A percentile compares a stretch with the other conserved stretches of the same genome.
Conservation (phyloP, 1,139 yeast species). For the Candida glucosophila region DNA sequence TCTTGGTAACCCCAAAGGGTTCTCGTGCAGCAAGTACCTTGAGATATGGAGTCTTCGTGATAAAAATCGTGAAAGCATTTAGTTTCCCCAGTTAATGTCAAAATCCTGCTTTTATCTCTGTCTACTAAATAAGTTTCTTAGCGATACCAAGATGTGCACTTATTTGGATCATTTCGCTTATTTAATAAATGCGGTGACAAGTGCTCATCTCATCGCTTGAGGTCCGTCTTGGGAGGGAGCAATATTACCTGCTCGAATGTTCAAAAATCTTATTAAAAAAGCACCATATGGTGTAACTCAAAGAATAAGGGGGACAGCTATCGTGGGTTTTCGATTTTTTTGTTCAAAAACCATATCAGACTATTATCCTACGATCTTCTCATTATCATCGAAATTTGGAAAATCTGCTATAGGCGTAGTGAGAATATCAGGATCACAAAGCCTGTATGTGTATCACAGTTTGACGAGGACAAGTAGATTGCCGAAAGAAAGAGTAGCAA, state of each 20-base stretch:
- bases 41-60: background rate
- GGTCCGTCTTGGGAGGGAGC: too few species aligned
- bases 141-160: slow-evolving; percentile 1
- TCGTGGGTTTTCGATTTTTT: background rate
- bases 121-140: background rate
- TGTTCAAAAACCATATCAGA: slow-evolving; percentile 1
- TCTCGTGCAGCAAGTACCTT: slow-evolving; percentile 15
- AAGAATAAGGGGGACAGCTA: too few species aligned
- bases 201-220: too few species aligned
- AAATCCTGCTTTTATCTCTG: too few species aligned
- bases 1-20: slow-evolving; percentile 47
- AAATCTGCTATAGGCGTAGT: slow-evolving; percentile 84
- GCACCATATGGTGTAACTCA: too few species aligned
- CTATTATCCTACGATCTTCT: slow-evolving; percentile 64
- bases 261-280: too few species aligned
- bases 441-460: slow-evolving; percentile 31
- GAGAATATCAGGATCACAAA: slow-evolving; percentile 69
- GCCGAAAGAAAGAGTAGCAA: slow-evolving; percentile 48
- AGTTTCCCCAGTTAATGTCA: too few species aligned
- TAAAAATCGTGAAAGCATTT: too few species aligned
- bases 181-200: too few species aligned
- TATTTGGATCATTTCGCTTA: too few species aligned
- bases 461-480: slow-evolving; percentile 33
- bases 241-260: too few species aligned
- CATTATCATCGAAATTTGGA: slow-evolving; percentile 76